Percentiles rank a stretch among this genome's conserved stretches.
These are phyloP conservation scores for Phytophthora constricta DNA, from an alignment of 352 stramenopile species.

Conservation along the genomic window DNA sequence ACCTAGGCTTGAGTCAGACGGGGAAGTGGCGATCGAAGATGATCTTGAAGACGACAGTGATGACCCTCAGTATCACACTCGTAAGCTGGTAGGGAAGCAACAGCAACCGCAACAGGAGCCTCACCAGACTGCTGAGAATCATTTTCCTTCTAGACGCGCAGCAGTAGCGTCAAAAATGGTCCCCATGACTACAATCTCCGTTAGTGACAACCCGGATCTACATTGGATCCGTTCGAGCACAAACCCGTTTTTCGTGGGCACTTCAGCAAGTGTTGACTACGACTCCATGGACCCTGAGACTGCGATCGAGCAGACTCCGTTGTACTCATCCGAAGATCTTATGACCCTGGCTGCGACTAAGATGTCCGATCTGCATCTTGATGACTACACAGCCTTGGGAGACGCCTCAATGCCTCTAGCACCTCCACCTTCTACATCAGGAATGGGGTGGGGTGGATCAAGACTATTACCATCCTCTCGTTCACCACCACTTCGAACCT, in stretches of 20 bases:
- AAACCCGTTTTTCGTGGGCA: constrained; percentile 57
- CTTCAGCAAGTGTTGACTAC: constrained; percentile 31
- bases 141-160: constrained; percentile 27
- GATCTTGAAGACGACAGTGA: constrained; percentile 34
- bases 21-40: constrained; percentile 28
- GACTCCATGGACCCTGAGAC: constrained; percentile 75
- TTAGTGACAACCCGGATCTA: constrained; percentile 33
- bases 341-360: constrained; percentile 55
- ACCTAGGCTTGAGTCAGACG: constrained; percentile 14
- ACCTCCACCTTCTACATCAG: constrained; percentile 12
- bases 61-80: constrained; percentile 13
- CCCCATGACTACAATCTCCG: background rate
- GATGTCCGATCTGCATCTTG: constrained; percentile 70
- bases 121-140: constrained; percentile 14
- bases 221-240: constrained; percentile 65
- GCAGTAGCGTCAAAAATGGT: constrained; percentile 22
- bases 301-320: constrained; percentile 67
- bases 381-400: constrained; percentile 60
- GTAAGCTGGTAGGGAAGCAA: constrained; percentile 17
- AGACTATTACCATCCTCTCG: constrained; percentile 20
- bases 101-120: constrained; percentile 22
- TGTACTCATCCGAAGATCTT: constrained; percentile 64
- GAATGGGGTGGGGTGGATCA: constrained; percentile 12
- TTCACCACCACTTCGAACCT: constrained; percentile 64
- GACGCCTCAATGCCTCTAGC: constrained; percentile 21